Base-by-base conservation (phyloP, 176 grass and related monocot species). In the Dendrocalamus sinicus region DNA sequence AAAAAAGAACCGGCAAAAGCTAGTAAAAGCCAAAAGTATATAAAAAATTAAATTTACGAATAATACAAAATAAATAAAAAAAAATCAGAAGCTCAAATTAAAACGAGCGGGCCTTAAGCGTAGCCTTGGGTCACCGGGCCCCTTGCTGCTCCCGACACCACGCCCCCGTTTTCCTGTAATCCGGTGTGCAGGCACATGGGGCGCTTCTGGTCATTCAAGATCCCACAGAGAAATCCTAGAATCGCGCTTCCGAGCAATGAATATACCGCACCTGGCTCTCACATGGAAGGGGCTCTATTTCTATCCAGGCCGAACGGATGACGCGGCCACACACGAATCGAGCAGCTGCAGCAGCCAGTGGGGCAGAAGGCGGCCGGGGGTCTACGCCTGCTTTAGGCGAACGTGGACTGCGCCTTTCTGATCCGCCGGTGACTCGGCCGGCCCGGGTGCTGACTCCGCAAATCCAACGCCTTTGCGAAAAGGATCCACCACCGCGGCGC, bases 391-490 rank as follows among this genome's bases (percentile, higher is more conserved):
- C 81, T 89, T 84, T 89, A 63, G 45, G 35, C 67, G 73, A 85
- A 88, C 85, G 81, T 91, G 85, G 62, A 76, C 89, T 39, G 44
- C 32, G 52, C 69, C 85, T 91, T 91, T 88, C 64, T 85, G 90
- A 88, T 83, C 23, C 53, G 63, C 62, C 66, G 85, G 81, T 91
- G 89, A 91, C 90, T 77, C 77, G 81, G 82, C 77, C 53, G 81
- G 63, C 52, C 77, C 89, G 35, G 5, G 4, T 91, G 89, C 64
- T 91, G 89, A 91, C 89, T 85, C 89, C 81, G 81, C 89, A 72
- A 55, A 66, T 57, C 71, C 81, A 75, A 81, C 51, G 76, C 85
- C 86, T 88, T 88, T 88, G 84, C 39, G 53, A 47, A 84, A 81
- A 54, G 62, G 30, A 62, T 44, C 85, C 81, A 77, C 85, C 77